Conservation (phyloP, 208 protist species). For the Trichomonas tenax region DNA sequence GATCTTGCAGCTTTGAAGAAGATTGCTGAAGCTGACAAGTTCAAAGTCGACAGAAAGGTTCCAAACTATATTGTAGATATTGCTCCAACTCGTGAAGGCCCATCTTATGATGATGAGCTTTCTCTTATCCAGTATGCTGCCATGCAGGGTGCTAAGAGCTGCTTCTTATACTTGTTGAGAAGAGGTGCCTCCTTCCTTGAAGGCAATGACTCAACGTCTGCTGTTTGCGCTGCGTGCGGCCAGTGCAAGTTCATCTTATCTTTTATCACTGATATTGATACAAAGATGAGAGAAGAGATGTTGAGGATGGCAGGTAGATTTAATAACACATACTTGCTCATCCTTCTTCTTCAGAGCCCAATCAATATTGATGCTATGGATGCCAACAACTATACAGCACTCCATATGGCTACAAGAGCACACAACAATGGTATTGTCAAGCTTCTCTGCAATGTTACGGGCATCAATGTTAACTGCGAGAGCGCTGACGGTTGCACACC, state of each 20-base stretch:
- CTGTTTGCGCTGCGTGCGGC: background rate
- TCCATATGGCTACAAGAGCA: background rate
- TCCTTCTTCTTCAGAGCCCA: background rate
- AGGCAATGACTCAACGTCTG: background rate
- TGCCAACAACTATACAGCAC: background rate
- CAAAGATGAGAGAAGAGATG: background rate
- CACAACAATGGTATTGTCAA: background rate
- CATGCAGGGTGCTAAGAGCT: background rate
- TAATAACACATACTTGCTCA: background rate
- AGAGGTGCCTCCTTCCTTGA: background rate
- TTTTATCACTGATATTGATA: background rate
- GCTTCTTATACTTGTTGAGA: background rate
- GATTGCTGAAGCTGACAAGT: background rate
- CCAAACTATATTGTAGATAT: background rate
- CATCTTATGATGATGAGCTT: background rate
- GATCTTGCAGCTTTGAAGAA: background rate
- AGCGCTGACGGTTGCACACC: background rate
- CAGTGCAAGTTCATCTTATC: background rate
- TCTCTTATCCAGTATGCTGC: background rate
- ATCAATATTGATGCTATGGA: background rate
- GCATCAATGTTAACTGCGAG: background rate
- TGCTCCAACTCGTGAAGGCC: background rate
- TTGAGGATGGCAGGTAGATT: background rate
- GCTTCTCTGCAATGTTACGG: background rate
- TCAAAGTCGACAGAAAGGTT: background rate